Evolutionary conservation across 2,329 filamentous ascomycete species (phyloP).

Genomic region (Cytospora chrysosperma): DNA sequence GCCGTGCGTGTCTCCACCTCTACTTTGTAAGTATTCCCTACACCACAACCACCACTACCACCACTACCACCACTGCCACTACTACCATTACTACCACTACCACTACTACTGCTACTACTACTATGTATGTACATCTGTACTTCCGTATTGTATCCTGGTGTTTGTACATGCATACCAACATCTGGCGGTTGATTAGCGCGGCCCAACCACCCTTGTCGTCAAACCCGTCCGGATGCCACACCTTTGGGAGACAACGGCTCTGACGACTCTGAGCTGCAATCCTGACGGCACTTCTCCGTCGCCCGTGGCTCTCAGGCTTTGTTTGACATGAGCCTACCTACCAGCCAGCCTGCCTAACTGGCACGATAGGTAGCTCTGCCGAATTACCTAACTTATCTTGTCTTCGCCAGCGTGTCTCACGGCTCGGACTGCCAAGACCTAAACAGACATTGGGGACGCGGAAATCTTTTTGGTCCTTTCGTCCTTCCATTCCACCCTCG

Average conservation of each 20-base stretch:
- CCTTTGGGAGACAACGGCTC: slow-evolving; percentile 15
- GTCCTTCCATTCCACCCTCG: slow-evolving; percentile 14
- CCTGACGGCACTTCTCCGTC: not conserved
- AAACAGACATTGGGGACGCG: not conserved
- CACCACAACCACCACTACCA: too few relatives aligned
- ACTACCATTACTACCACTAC: too few relatives aligned
- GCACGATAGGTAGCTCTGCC: too few relatives aligned
- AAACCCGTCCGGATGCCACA: slow-evolving; percentile 16
- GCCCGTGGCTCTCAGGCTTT: slow-evolving; percentile 4
- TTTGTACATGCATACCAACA: too few relatives aligned
- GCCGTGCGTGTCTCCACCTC: too few relatives aligned
- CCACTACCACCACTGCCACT: too few relatives aligned
- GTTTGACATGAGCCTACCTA: slow-evolving; percentile 7
- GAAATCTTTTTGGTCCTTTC: not conserved
- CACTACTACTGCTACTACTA: not conserved
- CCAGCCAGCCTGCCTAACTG: too few relatives aligned
- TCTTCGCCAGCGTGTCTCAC: slow-evolving; percentile 19
- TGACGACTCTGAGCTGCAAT: not conserved
- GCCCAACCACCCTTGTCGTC: slow-evolving; percentile 20
- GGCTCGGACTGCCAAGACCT: not conserved
- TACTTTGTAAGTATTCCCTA: too few relatives aligned
- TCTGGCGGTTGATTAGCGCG: slow-evolving; percentile 17
- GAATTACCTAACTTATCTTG: too few relatives aligned
- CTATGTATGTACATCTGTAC: not conserved
- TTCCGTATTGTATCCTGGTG: not conserved